phyloP scores from a whole-genome alignment of 2,329 filamentous ascomycete species.

The Claviceps africana region DNA sequence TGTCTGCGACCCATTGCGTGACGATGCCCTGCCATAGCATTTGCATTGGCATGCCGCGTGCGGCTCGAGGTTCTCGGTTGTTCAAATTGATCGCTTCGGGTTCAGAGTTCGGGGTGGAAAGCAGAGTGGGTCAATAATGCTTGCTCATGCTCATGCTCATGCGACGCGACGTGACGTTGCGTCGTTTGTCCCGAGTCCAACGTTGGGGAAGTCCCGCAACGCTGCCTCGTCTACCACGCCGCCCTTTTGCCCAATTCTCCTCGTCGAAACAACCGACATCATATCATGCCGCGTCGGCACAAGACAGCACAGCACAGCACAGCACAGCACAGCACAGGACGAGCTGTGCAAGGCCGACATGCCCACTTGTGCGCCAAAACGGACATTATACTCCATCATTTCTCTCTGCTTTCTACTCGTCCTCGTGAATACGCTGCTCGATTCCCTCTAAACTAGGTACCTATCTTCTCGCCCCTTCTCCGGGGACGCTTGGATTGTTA shows the following conservation, averaged over 20 bases:
- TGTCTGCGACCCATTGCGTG: conserved; percentile 2
- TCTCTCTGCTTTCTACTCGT: background rate
- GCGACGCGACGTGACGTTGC: background rate
- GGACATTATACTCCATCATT: too few species aligned
- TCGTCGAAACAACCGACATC: background rate
- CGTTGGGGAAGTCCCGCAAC: too few species aligned
- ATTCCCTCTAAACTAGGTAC: background rate
- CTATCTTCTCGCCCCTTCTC: background rate
- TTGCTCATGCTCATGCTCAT: too few species aligned
- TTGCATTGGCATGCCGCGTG: background rate
- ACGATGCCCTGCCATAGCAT: background rate
- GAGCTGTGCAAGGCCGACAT: background rate
- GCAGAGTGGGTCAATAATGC: background rate
- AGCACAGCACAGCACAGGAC: background rate
- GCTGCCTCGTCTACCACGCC: too few species aligned
- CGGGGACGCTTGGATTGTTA: background rate
- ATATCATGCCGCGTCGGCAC: background rate
- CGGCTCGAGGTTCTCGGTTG: background rate
- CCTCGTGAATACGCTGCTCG: background rate
- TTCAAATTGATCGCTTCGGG: background rate
- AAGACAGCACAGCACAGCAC: too few species aligned
- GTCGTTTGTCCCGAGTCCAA: too few species aligned
- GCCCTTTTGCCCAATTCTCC: background rate
- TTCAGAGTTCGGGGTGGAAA: background rate
- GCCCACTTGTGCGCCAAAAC: too few species aligned